These are phyloP conservation scores for Cladophialophora chaetospira DNA, from an alignment of 2,329 filamentous ascomycete genomes.

Conservation along the genomic window DNA sequence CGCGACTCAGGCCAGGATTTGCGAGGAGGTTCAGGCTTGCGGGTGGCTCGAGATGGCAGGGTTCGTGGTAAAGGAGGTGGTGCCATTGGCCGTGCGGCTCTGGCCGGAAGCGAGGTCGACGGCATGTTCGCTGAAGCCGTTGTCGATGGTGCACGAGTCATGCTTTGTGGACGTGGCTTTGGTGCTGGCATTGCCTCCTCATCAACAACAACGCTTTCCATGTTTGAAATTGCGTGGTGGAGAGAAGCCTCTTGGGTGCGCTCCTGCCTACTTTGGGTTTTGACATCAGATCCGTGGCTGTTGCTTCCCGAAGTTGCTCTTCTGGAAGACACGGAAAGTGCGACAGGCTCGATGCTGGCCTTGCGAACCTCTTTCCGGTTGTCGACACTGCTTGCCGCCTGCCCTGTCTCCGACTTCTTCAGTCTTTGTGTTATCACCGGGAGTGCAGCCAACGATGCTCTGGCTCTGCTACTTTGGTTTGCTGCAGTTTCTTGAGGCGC, in stretches of 20 bases:
- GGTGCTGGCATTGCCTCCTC: not conserved
- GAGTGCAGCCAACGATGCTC: not conserved
- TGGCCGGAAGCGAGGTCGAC: not conserved
- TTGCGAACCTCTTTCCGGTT: not conserved
- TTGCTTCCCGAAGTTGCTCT: not conserved
- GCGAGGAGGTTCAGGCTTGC: not conserved
- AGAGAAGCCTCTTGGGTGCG: not conserved
- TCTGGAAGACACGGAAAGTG: not conserved
- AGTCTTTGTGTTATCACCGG: not conserved
- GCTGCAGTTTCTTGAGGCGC: not conserved
- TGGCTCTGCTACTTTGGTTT: not conserved
- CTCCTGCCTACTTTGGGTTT: not conserved
- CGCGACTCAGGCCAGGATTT: not conserved
- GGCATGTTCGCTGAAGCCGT: not conserved
- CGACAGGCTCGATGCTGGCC: not conserved
- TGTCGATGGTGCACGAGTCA: not conserved
- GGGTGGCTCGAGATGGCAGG: not conserved
- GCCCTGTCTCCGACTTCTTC: not conserved
- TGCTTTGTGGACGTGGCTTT: not conserved
- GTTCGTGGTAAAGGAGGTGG: constrained; percentile 2
- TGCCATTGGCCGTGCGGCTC: not conserved
- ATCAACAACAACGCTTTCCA: not conserved
- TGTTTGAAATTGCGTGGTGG: not conserved
- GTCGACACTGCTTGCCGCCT: not conserved
- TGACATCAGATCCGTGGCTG: not conserved